A percentile compares a stretch with the other conserved stretches of the same genome.
Evolutionary conservation across 495 filamentous ascomycete species (phyloP).

Genomic region (Parachaetomium inaequale): DNA sequence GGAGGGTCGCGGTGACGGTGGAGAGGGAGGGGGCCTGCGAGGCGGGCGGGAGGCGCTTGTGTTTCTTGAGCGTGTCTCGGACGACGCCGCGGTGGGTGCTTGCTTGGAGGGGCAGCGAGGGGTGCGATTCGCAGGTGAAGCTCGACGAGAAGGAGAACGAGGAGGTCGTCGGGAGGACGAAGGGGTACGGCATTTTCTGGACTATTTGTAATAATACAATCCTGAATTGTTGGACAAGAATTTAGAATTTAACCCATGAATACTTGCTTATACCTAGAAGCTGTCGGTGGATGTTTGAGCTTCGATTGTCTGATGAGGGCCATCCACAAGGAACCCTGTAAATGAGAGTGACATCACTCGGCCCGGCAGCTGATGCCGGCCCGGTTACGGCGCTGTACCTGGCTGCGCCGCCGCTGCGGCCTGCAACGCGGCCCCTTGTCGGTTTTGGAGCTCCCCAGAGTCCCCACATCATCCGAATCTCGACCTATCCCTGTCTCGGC

Average conservation of each 20-base stretch:
- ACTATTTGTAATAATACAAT: neutral
- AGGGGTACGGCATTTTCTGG: slow-evolving; percentile 73
- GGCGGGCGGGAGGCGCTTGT: slow-evolving; percentile 70
- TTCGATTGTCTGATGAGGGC: neutral
- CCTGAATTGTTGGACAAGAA: neutral
- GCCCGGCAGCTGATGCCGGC: neutral
- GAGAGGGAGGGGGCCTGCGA: slow-evolving; percentile 64
- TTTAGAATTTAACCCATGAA: neutral
- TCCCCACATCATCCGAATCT: neutral
- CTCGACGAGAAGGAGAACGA: slow-evolving; percentile 70
- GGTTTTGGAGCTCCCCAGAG: neutral
- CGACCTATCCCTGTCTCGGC: slow-evolving; percentile 9
- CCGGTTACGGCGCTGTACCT: neutral
- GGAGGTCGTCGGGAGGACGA: slow-evolving; percentile 79
- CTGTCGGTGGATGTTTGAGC: neutral
- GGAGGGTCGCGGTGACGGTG: slow-evolving; percentile 61
- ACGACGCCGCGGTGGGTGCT: slow-evolving; percentile 76
- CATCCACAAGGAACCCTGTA: neutral
- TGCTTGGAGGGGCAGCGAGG: slow-evolving; percentile 72
- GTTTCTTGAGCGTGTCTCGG: slow-evolving; percentile 69
- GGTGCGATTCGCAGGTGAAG: slow-evolving; percentile 69
- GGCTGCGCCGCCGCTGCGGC: too few species aligned
- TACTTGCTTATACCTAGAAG: neutral
- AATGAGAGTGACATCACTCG: slow-evolving; percentile 2
- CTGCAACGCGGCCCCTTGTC: neutral